Conservation (phyloP, 2,329 filamentous ascomycete species). For the Sporothrix protearum region DNA sequence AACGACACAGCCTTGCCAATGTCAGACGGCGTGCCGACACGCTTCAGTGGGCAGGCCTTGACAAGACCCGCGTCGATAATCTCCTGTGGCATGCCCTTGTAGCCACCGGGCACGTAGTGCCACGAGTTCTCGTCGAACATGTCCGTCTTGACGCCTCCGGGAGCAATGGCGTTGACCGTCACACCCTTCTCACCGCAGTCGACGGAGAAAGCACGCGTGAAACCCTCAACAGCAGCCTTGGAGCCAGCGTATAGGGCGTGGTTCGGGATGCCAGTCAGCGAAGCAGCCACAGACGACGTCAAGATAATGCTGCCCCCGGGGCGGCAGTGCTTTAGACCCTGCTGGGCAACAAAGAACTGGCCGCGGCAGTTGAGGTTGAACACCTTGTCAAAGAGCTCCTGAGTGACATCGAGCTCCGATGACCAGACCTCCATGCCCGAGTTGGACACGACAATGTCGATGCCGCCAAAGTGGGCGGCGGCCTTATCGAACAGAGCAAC, state of each 20-base stretch:
- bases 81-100: conserved; percentile 49
- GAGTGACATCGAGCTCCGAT: conserved; percentile 64
- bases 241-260: conserved; percentile 68
- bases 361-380: conserved; percentile 68
- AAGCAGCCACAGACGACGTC: conserved; percentile 66
- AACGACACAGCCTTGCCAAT: conserved; percentile 57
- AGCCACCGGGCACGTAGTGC: conserved; percentile 59
- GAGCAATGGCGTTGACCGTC: conserved; percentile 70
- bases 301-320: conserved; percentile 68
- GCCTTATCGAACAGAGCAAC: conserved; percentile 62
- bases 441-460: conserved; percentile 72
- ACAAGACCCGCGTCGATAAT: conserved; percentile 55
- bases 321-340: conserved; percentile 67
- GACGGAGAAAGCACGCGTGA: conserved; percentile 67
- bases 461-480: conserved; percentile 61
- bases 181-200: conserved; percentile 66
- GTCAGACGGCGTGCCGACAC: conserved; percentile 56
- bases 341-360: conserved; percentile 75
- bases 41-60: conserved; percentile 56
- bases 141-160: conserved; percentile 70
- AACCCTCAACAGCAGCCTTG: conserved; percentile 70
- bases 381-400: conserved; percentile 68
- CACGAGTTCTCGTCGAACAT: conserved; percentile 71
- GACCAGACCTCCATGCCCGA: conserved; percentile 69
- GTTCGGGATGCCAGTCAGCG: conserved; percentile 63